Conservation (phyloP, 495 filamentous ascomycete species). For the Aspergillus avenaceus region DNA sequence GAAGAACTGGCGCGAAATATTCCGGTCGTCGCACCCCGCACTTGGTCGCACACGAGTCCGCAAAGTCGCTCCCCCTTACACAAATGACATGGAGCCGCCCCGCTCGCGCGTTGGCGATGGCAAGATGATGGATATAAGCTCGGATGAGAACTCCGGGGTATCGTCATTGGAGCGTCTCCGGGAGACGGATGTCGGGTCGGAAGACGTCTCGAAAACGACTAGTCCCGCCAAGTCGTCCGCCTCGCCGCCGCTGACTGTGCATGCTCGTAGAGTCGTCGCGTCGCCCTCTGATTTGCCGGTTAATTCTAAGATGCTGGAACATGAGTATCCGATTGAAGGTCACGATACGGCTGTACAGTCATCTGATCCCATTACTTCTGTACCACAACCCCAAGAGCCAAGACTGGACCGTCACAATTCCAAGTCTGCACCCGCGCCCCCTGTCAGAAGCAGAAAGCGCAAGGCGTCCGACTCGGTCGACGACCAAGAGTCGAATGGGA, state of each 20-base stretch:
- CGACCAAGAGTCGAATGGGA: slow-evolving; percentile 11
- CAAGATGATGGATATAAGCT: neutral
- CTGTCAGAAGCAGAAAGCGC: slow-evolving; percentile 30
- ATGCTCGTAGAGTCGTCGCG: slow-evolving; percentile 4
- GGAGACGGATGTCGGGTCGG: neutral
- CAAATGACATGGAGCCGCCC: neutral
- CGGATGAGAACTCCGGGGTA: neutral
- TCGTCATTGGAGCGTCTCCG: neutral
- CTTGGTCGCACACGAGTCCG: slow-evolving; percentile 24
- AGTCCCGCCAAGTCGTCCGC: neutral
- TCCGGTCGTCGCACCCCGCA: slow-evolving; percentile 35
- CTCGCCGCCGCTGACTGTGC: slow-evolving; percentile 1
- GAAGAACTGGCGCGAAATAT: slow-evolving; percentile 50
- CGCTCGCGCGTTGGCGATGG: slow-evolving; percentile 1
- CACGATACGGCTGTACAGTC: no score
- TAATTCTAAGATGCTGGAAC: slow-evolving; percentile 10
- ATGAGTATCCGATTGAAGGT: slow-evolving; percentile 14
- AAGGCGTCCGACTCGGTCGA: slow-evolving; percentile 27
- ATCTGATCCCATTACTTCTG: no score
- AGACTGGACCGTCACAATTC: neutral
- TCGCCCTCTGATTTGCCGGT: slow-evolving; percentile 3
- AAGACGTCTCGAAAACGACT: slow-evolving; percentile 1
- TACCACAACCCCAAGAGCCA: no score
- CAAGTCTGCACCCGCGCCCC: slow-evolving; percentile 5
- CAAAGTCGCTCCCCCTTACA: slow-evolving; percentile 1